Base-by-base conservation (phyloP, 2,329 filamentous ascomycete species). In the Nannizzia gypsea region DNA sequence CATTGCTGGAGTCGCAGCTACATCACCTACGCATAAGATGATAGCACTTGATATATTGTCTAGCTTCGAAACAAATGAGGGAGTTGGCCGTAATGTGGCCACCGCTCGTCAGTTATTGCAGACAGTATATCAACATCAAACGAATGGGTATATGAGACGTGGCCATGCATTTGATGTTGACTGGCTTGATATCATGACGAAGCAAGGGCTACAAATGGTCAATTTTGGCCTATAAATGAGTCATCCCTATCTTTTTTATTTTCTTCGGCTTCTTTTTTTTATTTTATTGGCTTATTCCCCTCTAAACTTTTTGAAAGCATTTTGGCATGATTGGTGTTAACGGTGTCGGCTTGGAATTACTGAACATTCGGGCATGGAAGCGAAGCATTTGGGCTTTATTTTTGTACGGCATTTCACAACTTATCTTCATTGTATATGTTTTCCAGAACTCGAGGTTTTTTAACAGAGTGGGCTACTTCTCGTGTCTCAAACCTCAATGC, bases 161-260 rank as follows among this genome's bases (percentile, higher is more conserved):
- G 71, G 72, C 5, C 71, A 74, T 63, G 67, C 72, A 56, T 69
- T 76, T 61, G 73, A 76, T 64, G 74, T 82, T 31, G 77, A 80
- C 62, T 82, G 80, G 80, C 66, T 78, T 24, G 71, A 75, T 26
- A 65, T 81, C 17, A 75, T 81, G 67, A 69, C 71, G 50, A 72
- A 75, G 59, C 71, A 73, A 59, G 75, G 76, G 4, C 64, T 80
- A 64, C 72, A 74, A 57, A 71, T 82, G 59, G 78, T 81, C 2
- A 79, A 78, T 66, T 81, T 79, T 70, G 77, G 78, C 26, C 70
- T 80, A 64, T 79, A 15, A 54, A 3, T 11, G 31, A 9, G 9
- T 20, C 26, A 28, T 50, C 20, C 11, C 9, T 26, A 48, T 34
- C 17, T 31, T 31, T 34, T 34, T 13, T 9, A 13, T 26, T 26